Evolutionary conservation across 306 rosid species (phyloP), one percentile per base, ranked within the genome.

Genomic region (Sphenostylis stenocarpa): DNA sequence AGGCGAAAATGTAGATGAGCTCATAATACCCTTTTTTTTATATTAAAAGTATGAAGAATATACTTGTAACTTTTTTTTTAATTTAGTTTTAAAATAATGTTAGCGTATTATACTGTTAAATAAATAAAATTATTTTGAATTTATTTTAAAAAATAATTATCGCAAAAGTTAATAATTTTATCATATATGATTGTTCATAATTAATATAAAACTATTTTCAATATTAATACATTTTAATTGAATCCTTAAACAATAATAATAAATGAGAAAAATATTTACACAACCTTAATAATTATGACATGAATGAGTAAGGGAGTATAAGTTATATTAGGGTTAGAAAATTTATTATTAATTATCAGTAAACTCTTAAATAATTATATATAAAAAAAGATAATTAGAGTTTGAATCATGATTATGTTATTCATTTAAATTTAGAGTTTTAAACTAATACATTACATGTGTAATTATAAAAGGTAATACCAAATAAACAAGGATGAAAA

Each of bases 1-100:
- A 41, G 82, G 62, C 55, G 45, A 48, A 78, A 78, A 47, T 60
- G 63, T 16, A 47, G 65, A 60, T 78, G 31, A 55, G 33, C 67
- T 53, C 49, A n/a, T 75, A 26, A 16, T 39, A 34, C 33, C 9
- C 17, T 4, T 10, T 17, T 16, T 1, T 16, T 3, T 31, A 33
- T 26, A 57, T 26, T 26, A 13, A 57, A 28, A 15, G 3, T 28
- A 56, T 56, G 38, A 1, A 0, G 7, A 23, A 6, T 58, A 28
- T 26, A 58, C 26, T 56, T 24, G 26, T 12, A 13, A 6, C 3
- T 12, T 23, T 55, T 10, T 21, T 19, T 51, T 49, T 7, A 9
- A 1, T 56, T 14, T 24, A 5, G 21, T 9, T 53, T 53, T 20
- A 26, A 23, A 4, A 23, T 23, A 56, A 3, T 24, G 10, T 21